These are phyloP conservation scores for Tephrocybe sp. DNA, from an alignment of 768 basidiomycete species.

Conservation along the genomic window DNA sequence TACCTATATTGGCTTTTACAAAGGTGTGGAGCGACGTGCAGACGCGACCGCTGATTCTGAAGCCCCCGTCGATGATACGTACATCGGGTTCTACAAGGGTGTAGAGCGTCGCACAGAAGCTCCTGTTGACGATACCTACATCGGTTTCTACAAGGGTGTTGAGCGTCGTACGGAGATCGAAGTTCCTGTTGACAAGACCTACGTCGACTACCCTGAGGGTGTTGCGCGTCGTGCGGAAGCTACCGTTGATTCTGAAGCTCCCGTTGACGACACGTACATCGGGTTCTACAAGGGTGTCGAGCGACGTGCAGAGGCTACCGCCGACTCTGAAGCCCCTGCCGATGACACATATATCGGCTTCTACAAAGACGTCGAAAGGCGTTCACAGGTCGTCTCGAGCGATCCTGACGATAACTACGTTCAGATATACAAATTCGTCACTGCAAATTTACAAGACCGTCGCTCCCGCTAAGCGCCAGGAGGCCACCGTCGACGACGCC, in stretches of 20 bases:
- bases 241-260: neutral
- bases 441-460: no score
- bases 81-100: neutral
- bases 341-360: no score
- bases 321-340: no score
- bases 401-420: no score
- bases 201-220: neutral
- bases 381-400: no score
- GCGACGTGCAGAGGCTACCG: neutral
- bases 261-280: neutral
- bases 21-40: no score
- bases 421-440: no score
- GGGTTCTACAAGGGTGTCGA: neutral
- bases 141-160: no score
- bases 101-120: neutral
- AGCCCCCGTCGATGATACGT: neutral
- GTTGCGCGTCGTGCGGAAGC: neutral
- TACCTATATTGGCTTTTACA: no score
- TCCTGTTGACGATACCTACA: neutral
- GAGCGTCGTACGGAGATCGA: neutral
- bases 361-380: no score
- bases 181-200: neutral
- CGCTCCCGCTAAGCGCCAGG: neutral
- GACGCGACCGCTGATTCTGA: neutral
- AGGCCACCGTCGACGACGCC: neutral